phyloP scores from a whole-genome alignment of 768 basidiomycete species.

The Agaricus sinodeliciosus region DNA sequence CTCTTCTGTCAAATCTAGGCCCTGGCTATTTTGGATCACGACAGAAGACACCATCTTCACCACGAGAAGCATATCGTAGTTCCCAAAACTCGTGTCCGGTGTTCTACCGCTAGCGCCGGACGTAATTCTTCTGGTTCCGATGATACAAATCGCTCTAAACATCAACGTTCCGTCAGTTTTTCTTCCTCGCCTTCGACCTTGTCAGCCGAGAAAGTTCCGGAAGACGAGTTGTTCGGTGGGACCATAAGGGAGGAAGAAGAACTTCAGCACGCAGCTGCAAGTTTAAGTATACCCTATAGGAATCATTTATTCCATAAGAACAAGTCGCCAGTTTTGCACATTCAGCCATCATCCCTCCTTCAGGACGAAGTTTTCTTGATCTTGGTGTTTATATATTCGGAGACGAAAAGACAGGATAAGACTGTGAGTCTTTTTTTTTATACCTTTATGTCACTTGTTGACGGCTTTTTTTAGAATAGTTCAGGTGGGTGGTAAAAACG shows the following conservation, averaged over 20 bases:
- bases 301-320: slow-evolving; percentile 41
- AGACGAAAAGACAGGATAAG: slow-evolving; percentile 31
- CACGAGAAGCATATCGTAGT: background rate
- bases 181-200: background rate
- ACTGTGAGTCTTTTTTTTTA: slow-evolving; percentile 21
- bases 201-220: background rate
- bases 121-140: background rate
- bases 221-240: background rate
- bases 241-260: slow-evolving; percentile 11
- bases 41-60: background rate
- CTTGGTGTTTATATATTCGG: slow-evolving; percentile 32
- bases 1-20: background rate
- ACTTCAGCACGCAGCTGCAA: slow-evolving; percentile 26
- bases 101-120: background rate
- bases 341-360: slow-evolving; percentile 32
- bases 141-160: background rate
- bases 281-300: slow-evolving; percentile 38
- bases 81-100: background rate
- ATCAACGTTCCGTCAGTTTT: background rate
- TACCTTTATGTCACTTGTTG: slow-evolving; percentile 5
- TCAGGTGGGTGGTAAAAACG: slow-evolving; percentile 7
- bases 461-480: background rate
- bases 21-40: slow-evolving; percentile 19
- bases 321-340: slow-evolving; percentile 30
- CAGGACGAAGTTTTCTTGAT: slow-evolving; percentile 36